Evolutionary conservation across 164 flowering plant genomes (phyloP).

Genomic region (Magnolia sinica): DNA sequence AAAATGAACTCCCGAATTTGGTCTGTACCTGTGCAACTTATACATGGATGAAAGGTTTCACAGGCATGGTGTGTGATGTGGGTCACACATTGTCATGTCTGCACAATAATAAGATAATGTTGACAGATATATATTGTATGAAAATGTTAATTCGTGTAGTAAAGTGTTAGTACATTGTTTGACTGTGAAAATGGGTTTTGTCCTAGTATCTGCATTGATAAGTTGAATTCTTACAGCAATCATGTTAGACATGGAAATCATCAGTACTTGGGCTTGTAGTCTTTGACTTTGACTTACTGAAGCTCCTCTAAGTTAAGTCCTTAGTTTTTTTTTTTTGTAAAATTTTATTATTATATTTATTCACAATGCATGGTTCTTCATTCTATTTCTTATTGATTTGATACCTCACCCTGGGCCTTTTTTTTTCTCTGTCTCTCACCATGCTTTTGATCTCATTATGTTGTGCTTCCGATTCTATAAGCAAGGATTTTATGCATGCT

Average conservation of each 20-base stretch:
- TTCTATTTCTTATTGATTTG: neutral
- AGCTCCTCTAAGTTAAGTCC: neutral
- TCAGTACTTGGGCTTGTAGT: no score
- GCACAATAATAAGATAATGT: neutral
- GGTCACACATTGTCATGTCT: neutral
- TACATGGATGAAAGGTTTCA: no score
- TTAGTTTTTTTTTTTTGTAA: neutral
- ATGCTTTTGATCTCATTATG: neutral
- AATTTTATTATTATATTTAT: no score
- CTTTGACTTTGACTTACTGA: no score
- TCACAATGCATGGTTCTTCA: no score
- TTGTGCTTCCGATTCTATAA: neutral
- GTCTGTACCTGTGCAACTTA: neutral
- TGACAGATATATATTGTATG: neutral
- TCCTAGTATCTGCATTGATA: no score
- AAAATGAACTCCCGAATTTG: neutral
- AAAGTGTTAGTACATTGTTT: no score
- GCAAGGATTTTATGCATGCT: neutral
- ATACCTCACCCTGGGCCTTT: neutral
- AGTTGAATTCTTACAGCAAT: no score
- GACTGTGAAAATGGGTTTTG: neutral
- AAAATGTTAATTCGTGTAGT: neutral
- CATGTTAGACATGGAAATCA: no score
- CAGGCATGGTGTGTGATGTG: no score
- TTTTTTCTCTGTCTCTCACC: neutral